Base-by-base conservation (phyloP, 768 basidiomycete genomes). In the Suillus spraguei region DNA sequence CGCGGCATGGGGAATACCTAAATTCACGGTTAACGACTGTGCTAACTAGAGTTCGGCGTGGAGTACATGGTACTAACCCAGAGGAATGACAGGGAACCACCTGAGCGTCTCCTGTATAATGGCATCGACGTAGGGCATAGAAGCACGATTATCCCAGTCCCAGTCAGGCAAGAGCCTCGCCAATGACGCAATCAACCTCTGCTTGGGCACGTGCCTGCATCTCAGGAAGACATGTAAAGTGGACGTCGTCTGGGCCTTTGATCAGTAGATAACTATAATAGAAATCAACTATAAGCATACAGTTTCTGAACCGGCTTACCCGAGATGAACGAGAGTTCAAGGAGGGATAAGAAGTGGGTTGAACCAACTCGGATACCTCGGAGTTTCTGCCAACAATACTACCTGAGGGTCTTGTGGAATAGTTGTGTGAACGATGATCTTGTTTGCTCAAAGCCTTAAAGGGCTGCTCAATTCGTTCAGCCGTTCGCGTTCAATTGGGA, bases 1-100 rank as follows among this genome's bases (percentile, higher is more conserved):
- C 4, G 69, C 64, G 17, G 69, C 65, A 56, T 78, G 78, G 8
- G 75, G 72, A n/a, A 76, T 62, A 5, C 72, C 75, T 71, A 50
- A 24, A 44, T n/a, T 8, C 17, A 33, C 47, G 24, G 22, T 36
- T 28, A 35, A 24, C 7, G 8, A 33, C 32, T 4, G 13, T 63
- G 55, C 42, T 55, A 47, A 60, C 42, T 14, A n/a, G 11, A 0
- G 17, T 16, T 14, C 10, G 10, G n/a, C 20, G 11, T n/a, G 46
- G 8, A 20, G 28, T 28, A 20, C 10, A 7, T 35, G 28, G 14
- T 44, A 41, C 63, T 63, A 49, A 64, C 70, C 65, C 9, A 67
- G 59, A 28, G 65, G 67, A 14, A 20, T 60, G 4, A 52, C 46
- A 6, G 70, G 68, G 33, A 74, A 60, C 69, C 74, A 74, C 49